Conservation (phyloP, 441 rosid genomes). For the Melastoma candidum region DNA sequence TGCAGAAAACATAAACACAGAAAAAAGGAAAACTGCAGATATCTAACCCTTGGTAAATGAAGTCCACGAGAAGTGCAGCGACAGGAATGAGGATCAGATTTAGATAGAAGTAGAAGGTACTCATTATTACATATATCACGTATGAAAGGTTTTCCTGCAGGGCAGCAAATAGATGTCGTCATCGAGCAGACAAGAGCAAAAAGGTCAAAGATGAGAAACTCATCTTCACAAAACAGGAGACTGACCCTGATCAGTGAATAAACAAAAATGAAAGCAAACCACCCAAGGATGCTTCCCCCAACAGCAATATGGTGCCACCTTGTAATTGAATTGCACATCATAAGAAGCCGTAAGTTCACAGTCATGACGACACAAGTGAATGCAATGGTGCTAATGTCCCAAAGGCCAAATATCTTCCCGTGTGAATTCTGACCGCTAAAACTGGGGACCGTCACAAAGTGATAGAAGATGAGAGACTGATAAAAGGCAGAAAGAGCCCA, state of each 20-base stretch:
- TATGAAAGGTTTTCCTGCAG: constrained; percentile 76
- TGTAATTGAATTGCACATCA: constrained; percentile 92
- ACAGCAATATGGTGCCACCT: constrained; percentile 88
- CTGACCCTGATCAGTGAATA: constrained; percentile 79
- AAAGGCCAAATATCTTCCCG: constrained; percentile 80
- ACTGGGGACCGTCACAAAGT: constrained; percentile 59
- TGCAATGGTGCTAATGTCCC: constrained; percentile 99
- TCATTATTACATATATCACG: constrained; percentile 82
- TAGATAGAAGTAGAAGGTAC: constrained; percentile 83
- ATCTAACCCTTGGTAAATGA: constrained; percentile 82
- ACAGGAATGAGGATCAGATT: constrained; percentile 69
- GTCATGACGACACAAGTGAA: constrained; percentile 95
- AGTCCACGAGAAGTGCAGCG: constrained; percentile 85
- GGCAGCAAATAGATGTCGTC: constrained; percentile 14
- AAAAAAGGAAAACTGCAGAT: constrained; percentile 2
- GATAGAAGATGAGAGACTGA: constrained; percentile 77
- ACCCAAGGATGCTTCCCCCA: constrained; percentile 88
- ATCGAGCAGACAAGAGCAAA: neutral
- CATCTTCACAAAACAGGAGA: neutral
- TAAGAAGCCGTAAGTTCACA: constrained; percentile 87
- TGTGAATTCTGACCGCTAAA: constrained; percentile 55
- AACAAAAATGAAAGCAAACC: constrained; percentile 73
- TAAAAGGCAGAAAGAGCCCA: constrained; percentile 92
- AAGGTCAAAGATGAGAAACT: constrained; percentile 1
- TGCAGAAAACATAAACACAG: no score